A percentile compares a stretch with the other conserved stretches of the same genome.
Evolutionary conservation across 768 basidiomycete genomes (phyloP).

Genomic region (Vararia minispora): DNA sequence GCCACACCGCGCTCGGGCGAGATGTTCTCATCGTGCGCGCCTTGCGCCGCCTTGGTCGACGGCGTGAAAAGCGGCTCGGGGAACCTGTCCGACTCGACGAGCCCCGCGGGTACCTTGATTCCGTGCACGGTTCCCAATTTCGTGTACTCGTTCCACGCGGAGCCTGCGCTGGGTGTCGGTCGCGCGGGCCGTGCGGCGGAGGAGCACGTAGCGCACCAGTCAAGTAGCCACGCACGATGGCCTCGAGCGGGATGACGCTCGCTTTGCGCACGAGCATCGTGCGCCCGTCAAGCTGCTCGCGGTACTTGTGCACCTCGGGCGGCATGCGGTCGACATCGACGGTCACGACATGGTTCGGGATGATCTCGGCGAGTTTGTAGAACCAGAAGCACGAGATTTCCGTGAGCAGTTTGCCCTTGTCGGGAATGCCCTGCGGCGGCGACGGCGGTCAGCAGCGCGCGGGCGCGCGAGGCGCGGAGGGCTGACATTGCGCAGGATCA

Average conservation of each 20-base stretch:
- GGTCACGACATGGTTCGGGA: conserved; percentile 87
- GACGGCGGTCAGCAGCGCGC: background rate
- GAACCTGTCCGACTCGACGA: conserved; percentile 80
- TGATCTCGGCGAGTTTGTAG: conserved; percentile 60
- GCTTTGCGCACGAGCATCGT: conserved; percentile 89
- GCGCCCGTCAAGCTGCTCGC: conserved; percentile 68
- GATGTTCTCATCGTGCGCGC: conserved; percentile 95
- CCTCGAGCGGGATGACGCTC: conserved; percentile 83
- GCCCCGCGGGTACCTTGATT: conserved; percentile 58
- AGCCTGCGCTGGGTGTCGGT: conserved; percentile 43
- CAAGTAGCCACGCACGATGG: conserved; percentile 92
- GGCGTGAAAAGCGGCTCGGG: conserved; percentile 86
- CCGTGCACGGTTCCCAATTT: conserved; percentile 81
- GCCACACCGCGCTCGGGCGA: conserved; percentile 86
- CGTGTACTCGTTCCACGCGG: conserved; percentile 93
- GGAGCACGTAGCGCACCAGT: conserved; percentile 48
- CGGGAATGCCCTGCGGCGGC: conserved; percentile 71
- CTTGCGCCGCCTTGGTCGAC: conserved; percentile 92
- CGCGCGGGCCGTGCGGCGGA: too few species aligned
- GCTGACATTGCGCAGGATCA: conserved; percentile 81
- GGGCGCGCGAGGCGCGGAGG: background rate
- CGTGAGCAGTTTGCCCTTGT: conserved; percentile 86
- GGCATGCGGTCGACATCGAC: conserved; percentile 76
- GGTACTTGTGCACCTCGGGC: conserved; percentile 59
- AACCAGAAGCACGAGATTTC: conserved; percentile 96